Evolutionary conservation across 1,284 basidiomycete genomes (phyloP).

Genomic region (Psilocybe mexicana): DNA sequence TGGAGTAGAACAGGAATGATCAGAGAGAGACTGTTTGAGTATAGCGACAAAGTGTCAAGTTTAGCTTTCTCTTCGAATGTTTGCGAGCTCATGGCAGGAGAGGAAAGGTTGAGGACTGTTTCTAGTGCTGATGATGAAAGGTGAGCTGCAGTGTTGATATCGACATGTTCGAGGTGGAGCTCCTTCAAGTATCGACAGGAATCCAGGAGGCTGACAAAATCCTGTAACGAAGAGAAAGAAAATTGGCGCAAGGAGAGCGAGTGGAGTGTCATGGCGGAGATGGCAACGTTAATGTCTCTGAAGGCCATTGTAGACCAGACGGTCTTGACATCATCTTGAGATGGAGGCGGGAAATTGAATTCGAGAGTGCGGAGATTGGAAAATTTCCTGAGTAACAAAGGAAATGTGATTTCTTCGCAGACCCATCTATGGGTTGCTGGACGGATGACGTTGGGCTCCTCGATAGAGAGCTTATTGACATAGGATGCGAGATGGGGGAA

Average conservation of each 20-base stretch:
- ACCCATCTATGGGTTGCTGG: conserved; percentile 21
- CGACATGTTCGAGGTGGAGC: conserved; percentile 22
- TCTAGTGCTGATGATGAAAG: conserved; percentile 16
- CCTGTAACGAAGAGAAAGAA: conserved; percentile 18
- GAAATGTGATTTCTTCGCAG: conserved; percentile 22
- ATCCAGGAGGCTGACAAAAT: conserved; percentile 23
- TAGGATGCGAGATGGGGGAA: conserved; percentile 24
- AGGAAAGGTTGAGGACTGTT: conserved; percentile 14
- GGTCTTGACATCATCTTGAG: conserved; percentile 15
- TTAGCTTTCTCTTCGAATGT: conserved; percentile 9
- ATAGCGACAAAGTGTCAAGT: conserved; percentile 15
- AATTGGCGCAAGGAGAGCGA: conserved; percentile 22
- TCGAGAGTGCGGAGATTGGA: conserved; percentile 19
- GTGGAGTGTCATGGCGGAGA: conserved; percentile 13
- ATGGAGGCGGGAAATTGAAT: conserved; percentile 21
- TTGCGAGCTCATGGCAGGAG: conserved; percentile 1
- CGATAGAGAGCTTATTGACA: conserved; percentile 20
- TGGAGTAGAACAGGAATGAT: conserved; percentile 21
- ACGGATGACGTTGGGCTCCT: conserved; percentile 16
- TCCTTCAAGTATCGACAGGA: conserved; percentile 18
- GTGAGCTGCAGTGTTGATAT: conserved; percentile 17
- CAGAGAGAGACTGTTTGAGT: conserved; percentile 17
- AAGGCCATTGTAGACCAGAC: conserved; percentile 22
- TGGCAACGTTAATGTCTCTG: conserved; percentile 22
- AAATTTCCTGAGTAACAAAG: conserved; percentile 21